Base-by-base conservation (phyloP, 2,329 filamentous ascomycete species). In the Beauveria caledonica region DNA sequence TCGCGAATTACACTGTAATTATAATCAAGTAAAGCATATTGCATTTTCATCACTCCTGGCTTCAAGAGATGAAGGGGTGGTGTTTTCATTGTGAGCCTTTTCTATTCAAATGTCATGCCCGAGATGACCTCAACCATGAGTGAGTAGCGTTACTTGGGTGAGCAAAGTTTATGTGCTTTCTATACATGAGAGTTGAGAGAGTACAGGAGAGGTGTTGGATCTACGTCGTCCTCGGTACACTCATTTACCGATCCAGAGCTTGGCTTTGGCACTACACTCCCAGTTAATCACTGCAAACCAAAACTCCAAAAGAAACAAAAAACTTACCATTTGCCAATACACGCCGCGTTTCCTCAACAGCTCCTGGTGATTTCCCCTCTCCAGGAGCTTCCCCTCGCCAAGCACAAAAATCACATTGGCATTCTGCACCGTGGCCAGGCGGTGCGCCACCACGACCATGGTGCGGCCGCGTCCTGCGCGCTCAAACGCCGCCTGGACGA, bases 391-490 rank as follows among this genome's bases (percentile, higher is more conserved):
- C 25, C 86, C 73, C 62, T 86, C 80, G 11, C 88, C 87, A 52
- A 94, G 83, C 0, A 93, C 88, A 66, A 89, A 90, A 46, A 92
- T 92, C n/a, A 86, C 76, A 70, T 93, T 86, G 1, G 89, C 88
- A 65, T 92, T 87, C 71, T 89, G 88, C 21, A 92, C 85, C 13
- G 88, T 93, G 0, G 86, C 86, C 53, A 93, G 76, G 15, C 89
- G 79, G 70, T 93, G 90, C 1, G 90, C 90, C 11, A 94, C 88
- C 3, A 88, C 88, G 3, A 94, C 77, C 63, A 89, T 89, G 2
- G 90, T 86, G 8, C 81, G 74, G 2, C 81, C 82, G 64, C 78
- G 77, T 3, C 79, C 79, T 0, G 84, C 85, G 46, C 77, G 77
- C 75, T 90, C 86, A 67, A 92, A 84, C 0, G 88, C 87, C 1